Base-by-base conservation (phyloP, 140 eudicot species). In the Bidens hawaiensis region DNA sequence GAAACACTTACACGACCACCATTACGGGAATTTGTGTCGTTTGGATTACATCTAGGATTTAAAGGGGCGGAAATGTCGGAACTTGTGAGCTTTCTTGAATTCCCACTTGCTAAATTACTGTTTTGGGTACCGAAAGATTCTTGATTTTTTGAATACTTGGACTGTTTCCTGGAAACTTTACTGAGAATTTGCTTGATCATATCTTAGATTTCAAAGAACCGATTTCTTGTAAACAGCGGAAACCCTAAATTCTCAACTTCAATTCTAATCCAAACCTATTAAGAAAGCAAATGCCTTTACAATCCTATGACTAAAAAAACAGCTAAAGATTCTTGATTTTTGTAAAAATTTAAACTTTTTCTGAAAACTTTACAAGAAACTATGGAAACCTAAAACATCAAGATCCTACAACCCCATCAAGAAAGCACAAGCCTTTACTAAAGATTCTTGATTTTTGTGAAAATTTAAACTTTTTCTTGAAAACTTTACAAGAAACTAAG, bases 181-280 rank as follows among this genome's bases (percentile, higher is more conserved):
- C 81, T 67, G 25, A 89, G 69, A 54, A 89, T 72, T 59, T 80
- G 82, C 63, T 85, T 89, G 85, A 89, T 69, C 97, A 89, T 89
- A 64, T 51, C 81, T 79, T 22, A 42, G n/a, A 73, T 27, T 62
- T 19, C 22, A 27, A 26, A 27, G 5, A 68, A 66, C 41, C 76
- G n/a, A n/a, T n/a, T n/a, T n/a, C n/a, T n/a, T n/a, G n/a, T n/a
- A 50, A 67, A 33, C 22, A 63, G 43, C n/a, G n/a, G 14, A 61
- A 36, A 13, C 22, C 19, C 17, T 9, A 25, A 16, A 59, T 70
- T 40, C 58, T 70, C 53, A n/a, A n/a, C n/a, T n/a, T n/a, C n/a
- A n/a, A n/a, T n/a, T n/a, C 65, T 67, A 58, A 67, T 30, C 64
- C 65, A 30, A 52, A 62, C 51, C n/a, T n/a, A n/a, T n/a, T n/a